These are phyloP conservation scores for Annulohypoxylon moriforme DNA, from an alignment of 495 filamentous ascomycete species.

Conservation along the genomic window DNA sequence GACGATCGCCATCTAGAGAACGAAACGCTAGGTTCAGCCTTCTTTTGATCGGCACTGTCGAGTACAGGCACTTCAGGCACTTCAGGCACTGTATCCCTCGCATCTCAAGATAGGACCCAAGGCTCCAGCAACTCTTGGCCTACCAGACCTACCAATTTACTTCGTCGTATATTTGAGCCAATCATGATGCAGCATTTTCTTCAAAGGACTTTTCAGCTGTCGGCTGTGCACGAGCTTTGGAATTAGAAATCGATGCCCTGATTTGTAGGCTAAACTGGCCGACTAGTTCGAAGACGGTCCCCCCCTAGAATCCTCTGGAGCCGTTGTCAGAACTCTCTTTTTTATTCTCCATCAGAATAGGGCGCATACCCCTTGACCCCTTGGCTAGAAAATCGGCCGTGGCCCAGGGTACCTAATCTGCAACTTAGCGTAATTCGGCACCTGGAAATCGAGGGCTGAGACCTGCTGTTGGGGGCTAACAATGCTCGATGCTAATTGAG, in stretches of 20 bases:
- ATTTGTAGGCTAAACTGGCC: slow-evolving; percentile 15
- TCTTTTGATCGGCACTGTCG: slow-evolving; percentile 12
- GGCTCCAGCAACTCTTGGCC: slow-evolving; percentile 11
- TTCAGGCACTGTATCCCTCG: not conserved
- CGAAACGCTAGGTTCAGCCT: slow-evolving; percentile 27
- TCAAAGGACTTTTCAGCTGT: slow-evolving; percentile 29
- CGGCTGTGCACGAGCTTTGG: slow-evolving; percentile 11
- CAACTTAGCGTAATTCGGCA: slow-evolving; percentile 7
- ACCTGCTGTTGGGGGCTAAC: slow-evolving; percentile 25
- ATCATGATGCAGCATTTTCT: slow-evolving; percentile 8
- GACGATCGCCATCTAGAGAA: slow-evolving; percentile 39
- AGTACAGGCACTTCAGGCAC: not conserved
- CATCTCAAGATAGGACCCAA: slow-evolving; percentile 7
- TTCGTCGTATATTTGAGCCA: slow-evolving; percentile 29
- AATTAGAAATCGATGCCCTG: not conserved
- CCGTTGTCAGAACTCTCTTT: slow-evolving; percentile 45
- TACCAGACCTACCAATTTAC: slow-evolving; percentile 13
- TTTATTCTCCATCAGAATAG: slow-evolving; percentile 35
- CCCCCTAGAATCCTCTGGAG: slow-evolving; percentile 21
- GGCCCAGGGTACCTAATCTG: not conserved
- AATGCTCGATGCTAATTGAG: no score
- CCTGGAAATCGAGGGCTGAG: slow-evolving; percentile 12
- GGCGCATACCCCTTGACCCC: slow-evolving; percentile 11
- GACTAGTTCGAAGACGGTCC: not conserved
- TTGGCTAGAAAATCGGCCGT: not conserved